phyloP scores from a whole-genome alignment of 106 monocot species.

The Acorus gramineus region DNA sequence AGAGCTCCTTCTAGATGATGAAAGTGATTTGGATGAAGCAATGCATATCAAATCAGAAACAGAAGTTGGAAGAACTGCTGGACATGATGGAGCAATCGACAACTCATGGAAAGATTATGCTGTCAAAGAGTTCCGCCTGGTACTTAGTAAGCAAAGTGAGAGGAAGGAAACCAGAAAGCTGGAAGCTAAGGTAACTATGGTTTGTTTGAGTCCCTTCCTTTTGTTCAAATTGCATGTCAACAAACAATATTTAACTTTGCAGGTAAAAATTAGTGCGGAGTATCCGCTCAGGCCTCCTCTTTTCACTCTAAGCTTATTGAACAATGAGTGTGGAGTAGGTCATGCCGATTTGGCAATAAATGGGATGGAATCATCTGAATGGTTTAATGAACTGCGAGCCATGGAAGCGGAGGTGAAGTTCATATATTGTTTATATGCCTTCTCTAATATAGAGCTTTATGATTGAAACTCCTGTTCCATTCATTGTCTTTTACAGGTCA shows the following conservation, averaged over 20 bases:
- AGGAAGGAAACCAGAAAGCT: constrained; percentile 33
- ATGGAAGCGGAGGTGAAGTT: constrained; percentile 90
- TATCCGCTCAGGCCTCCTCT: constrained; percentile 88
- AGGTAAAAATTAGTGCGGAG: constrained; percentile 78
- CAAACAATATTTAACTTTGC: background rate
- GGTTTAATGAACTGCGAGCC: constrained; percentile 80
- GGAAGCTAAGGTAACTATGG: constrained; percentile 60
- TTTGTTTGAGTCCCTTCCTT: background rate
- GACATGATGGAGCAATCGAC: background rate
- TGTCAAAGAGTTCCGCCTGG: constrained; percentile 41
- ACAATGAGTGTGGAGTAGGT: no score
- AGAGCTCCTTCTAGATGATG: constrained; percentile 65
- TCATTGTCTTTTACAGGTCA: constrained; percentile 33
- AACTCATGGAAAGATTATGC: constrained; percentile 59
- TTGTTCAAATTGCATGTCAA: background rate
- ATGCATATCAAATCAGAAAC: constrained; percentile 15
- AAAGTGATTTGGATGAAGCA: constrained; percentile 61
- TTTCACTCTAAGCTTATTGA: constrained; percentile 39
- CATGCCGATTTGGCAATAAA: background rate
- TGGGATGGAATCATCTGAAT: constrained; percentile 12
- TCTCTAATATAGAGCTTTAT: background rate
- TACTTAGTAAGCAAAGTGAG: constrained; percentile 30
- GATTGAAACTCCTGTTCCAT: background rate
- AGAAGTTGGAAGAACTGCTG: constrained; percentile 14
- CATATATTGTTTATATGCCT: background rate